Evolutionary conservation across 2,329 filamentous ascomycete genomes (phyloP).

Genomic region (Eutypella sp.): DNA sequence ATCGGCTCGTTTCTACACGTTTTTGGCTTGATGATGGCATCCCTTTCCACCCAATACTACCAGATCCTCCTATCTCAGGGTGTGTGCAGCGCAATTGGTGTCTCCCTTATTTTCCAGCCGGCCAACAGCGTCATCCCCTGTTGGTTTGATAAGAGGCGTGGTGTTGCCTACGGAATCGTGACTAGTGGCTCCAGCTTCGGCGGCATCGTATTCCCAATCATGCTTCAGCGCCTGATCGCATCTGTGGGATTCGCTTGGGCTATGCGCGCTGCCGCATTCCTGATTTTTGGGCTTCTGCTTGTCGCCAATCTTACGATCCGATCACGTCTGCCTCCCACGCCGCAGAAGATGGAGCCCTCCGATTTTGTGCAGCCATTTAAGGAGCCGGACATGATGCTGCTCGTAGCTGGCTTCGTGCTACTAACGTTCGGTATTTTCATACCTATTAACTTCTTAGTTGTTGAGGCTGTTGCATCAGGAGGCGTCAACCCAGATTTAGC

Average conservation of each 20-base stretch:
- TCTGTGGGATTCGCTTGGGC: conserved; percentile 36
- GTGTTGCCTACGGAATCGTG: conserved; percentile 48
- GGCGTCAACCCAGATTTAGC: conserved; percentile 4
- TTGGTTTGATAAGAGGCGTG: conserved; percentile 50
- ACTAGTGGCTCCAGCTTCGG: conserved; percentile 51
- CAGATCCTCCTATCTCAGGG: conserved; percentile 40
- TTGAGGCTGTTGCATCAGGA: neutral
- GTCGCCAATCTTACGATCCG: conserved; percentile 9
- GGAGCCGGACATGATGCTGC: neutral
- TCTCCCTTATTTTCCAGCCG: conserved; percentile 38
- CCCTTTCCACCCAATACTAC: conserved; percentile 41
- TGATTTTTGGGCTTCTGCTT: conserved; percentile 12
- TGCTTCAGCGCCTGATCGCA: conserved; percentile 50
- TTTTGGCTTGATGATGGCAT: conserved; percentile 62
- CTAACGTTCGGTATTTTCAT: conserved; percentile 8
- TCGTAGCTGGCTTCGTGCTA: neutral
- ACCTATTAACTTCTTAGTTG: conserved; percentile 6
- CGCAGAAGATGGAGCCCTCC: neutral
- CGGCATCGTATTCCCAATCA: conserved; percentile 55
- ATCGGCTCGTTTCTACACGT: conserved; percentile 52
- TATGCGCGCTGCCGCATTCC: conserved; percentile 12
- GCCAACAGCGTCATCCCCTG: conserved; percentile 30
- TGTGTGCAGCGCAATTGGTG: conserved; percentile 36
- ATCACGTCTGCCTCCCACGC: neutral
- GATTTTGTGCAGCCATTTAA: conserved; percentile 1